Evolutionary conservation across 139 green algal species (phyloP).

Genomic region (Zygnema circumcarinatum): DNA sequence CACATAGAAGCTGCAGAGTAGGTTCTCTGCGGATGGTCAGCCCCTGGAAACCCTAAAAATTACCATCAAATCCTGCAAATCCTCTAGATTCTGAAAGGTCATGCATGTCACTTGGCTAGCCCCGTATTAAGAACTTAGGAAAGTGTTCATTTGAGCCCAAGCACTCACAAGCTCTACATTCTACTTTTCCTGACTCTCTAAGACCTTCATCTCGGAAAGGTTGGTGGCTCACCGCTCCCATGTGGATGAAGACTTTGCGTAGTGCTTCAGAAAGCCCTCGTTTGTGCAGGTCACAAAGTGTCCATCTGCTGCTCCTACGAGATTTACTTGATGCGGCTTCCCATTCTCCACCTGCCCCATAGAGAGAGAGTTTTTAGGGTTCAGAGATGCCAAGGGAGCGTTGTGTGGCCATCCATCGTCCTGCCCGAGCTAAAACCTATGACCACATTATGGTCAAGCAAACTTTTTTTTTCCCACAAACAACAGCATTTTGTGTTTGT

Average conservation of each 20-base stretch:
- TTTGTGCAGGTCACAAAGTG: neutral
- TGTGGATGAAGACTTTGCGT: neutral
- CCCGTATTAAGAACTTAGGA: neutral
- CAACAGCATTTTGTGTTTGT: too few species aligned
- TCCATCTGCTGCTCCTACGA: too few species aligned
- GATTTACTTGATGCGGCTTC: too few species aligned
- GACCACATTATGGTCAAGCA: too few species aligned
- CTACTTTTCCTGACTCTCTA: neutral
- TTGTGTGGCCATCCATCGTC: too few species aligned
- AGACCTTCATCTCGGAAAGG: neutral
- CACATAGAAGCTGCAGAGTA: neutral
- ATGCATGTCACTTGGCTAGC: neutral
- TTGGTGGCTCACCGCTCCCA: conserved; percentile 1
- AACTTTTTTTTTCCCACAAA: too few species aligned
- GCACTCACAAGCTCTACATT: neutral
- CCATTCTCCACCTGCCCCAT: neutral
- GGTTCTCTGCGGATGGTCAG: neutral
- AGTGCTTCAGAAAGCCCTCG: neutral
- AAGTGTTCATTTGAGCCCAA: neutral
- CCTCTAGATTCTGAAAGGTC: neutral
- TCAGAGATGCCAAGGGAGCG: neutral
- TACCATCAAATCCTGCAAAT: too few species aligned
- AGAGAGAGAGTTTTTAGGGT: neutral
- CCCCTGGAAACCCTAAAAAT: too few species aligned
- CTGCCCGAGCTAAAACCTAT: too few species aligned